Percentiles rank a stretch among this genome's conserved stretches.
Evolutionary conservation across 2,329 filamentous ascomycete species (phyloP).

Genomic region (Gliomastix tumulicola): DNA sequence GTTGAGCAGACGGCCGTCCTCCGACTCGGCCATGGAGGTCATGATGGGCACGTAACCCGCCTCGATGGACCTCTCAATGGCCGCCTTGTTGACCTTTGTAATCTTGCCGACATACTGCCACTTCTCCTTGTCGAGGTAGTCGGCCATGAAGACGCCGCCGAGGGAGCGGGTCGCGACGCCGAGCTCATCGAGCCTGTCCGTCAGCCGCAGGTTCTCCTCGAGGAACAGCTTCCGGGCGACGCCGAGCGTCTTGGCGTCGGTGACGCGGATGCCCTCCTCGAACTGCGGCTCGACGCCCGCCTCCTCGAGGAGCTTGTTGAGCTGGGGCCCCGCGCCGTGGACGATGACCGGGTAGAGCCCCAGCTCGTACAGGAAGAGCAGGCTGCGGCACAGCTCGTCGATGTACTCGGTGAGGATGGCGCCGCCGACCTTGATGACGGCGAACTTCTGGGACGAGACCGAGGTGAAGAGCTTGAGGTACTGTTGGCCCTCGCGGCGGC

Average conservation of each 20-base stretch:
- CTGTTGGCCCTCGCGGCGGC: constrained; percentile 92
- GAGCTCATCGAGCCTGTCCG: constrained; percentile 82
- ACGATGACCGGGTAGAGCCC: constrained; percentile 93
- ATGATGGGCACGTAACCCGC: constrained; percentile 88
- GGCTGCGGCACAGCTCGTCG: constrained; percentile 80
- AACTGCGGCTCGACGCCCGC: constrained; percentile 93
- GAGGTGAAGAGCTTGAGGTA: constrained; percentile 97
- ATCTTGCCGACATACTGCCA: constrained; percentile 96
- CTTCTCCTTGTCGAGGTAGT: constrained; percentile 94
- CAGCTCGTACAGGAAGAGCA: constrained; percentile 91
- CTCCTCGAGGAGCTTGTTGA: constrained; percentile 84
- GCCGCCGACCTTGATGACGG: constrained; percentile 96
- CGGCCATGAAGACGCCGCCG: constrained; percentile 84
- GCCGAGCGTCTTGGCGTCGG: constrained; percentile 88
- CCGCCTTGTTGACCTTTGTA: constrained; percentile 80
- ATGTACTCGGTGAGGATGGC: constrained; percentile 93
- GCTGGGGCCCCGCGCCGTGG: constrained; percentile 88
- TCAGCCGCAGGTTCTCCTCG: constrained; percentile 89
- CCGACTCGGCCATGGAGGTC: constrained; percentile 92
- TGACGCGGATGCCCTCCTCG: constrained; percentile 92
- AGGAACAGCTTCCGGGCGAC: constrained; percentile 89
- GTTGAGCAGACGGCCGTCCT: constrained; percentile 90
- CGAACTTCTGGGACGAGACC: constrained; percentile 93
- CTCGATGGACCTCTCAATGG: constrained; percentile 86
- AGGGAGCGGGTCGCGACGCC: constrained; percentile 86